Evolutionary conservation across 208 protist genomes (phyloP), one percentile per base, ranked within the genome.

Genomic region (Trypanosoma melophagium): DNA sequence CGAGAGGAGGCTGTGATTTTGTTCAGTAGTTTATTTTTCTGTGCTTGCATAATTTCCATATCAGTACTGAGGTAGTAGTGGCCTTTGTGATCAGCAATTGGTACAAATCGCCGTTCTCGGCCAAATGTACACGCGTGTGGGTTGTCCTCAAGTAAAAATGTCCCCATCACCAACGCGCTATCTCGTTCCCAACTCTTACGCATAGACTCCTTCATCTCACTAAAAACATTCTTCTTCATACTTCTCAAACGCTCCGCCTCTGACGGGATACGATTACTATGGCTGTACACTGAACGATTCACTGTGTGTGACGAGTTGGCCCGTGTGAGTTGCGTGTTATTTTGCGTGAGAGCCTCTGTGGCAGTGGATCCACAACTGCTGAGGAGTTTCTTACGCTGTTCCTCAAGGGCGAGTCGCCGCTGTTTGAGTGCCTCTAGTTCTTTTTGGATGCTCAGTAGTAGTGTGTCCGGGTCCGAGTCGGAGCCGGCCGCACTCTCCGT

Each of bases 61-160:
- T 90, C 77, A 7, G 77, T 75, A 50, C 71, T 71, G 12, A 91
- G 69, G 60, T 76, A 86, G 61, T 91, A 89, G n/a, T 65, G 56
- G 0, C 82, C 83, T 10, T 77, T 71, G 35, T 76, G 57, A 14
- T 79, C 78, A 19, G 71, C 60, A 41, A 91, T 35, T 4, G 84
- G 81, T 44, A 79, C 68, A 45, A 94, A 94, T 25, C 88, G 88
- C 0, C 79, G 69, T 59, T 89, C 85, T 0, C 83, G 80, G 8
- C 79, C 79, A 79, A 94, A 94, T 3, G 85, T 91, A 51, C 75
- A 84, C 16, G 75, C 55, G 0, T 52, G 73, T 3, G 80, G 65
- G 56, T 76, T 85, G 51, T 91, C 88, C 35, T 86, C 79, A 4
- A 77, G 31, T 2, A 91, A 63, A 40, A 91, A 94, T 17, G 40